Evolutionary conservation across 176 grass and related monocot species (phyloP).

Genomic region (Carex cristatella): DNA sequence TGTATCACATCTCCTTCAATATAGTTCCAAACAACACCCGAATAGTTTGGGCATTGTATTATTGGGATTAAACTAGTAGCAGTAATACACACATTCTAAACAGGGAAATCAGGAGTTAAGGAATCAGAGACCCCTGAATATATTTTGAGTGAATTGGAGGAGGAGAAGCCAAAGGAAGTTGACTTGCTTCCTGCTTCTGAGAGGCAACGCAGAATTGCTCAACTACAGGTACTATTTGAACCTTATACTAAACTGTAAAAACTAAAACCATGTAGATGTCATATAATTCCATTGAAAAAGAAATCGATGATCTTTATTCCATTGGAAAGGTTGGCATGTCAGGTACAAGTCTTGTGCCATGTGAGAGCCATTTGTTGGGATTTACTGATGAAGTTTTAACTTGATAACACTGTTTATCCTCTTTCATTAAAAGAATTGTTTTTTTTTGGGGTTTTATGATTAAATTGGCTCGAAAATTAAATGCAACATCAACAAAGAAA

Average conservation of each 20-base stretch:
- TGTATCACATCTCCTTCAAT: neutral
- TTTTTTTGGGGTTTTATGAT: neutral
- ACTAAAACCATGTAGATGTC: neutral
- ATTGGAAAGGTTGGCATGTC: neutral
- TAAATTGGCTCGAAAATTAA: neutral
- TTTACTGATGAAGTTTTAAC: neutral
- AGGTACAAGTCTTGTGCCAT: neutral
- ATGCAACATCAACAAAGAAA: neutral
- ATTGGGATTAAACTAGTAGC: neutral
- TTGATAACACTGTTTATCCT: neutral
- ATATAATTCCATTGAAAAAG: neutral
- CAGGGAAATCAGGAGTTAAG: constrained; percentile 12
- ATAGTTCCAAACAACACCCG: neutral
- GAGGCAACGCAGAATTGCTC: constrained; percentile 80
- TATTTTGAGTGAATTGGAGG: constrained; percentile 86
- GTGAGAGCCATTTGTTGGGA: neutral
- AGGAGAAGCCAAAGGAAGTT: constrained; percentile 73
- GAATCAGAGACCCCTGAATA: constrained; percentile 48
- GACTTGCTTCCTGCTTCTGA: constrained; percentile 82
- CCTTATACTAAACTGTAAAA: neutral
- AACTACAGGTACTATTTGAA: constrained; percentile 32
- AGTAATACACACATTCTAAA: neutral
- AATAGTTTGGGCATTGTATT: neutral
- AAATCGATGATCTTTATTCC: neutral
- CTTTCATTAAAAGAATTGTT: neutral